Evolutionary conservation across 1,284 basidiomycete genomes (phyloP), one percentile per base, ranked within the genome.

Genomic region (Apiotrichum domesticum): DNA sequence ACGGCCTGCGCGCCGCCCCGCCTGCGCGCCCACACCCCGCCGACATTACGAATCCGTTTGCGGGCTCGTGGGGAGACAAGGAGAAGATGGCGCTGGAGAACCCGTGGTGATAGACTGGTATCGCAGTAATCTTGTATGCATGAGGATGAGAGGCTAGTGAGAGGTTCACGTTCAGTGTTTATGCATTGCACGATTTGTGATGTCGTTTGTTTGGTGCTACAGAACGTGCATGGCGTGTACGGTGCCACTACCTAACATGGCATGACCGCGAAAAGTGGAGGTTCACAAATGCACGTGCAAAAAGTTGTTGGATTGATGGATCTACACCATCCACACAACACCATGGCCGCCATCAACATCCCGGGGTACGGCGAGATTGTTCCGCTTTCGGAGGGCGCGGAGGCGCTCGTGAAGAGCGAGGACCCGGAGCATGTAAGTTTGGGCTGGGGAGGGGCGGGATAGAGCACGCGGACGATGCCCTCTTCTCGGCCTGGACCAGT

Each of bases 341-440:
- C 46, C 7, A 58, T 58, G 57, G 34, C 57, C 0, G 48, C 58
- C 9, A 37, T 61, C 54, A 56, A 51, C 48, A 33, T 61, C 11
- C 54, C 54, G 14, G 60, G 54, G n/a, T 56, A 58, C 56, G 62
- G 62, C 42, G 48, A 42, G 33, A 58, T 63, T 33, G 58, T 58
- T n/a, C 62, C 62, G 15, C 62, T 63, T 15, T 48, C 43, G 35
- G 46, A 45, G 42, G 63, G 68, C n/a, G 66, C 64, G 7, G 77
- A 79, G 52, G 66, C 62, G 9, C 67, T 79, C 43, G 72, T 79
- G 41, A 56, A 54, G 35, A 77, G 75, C 57, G 60, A 72, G 50
- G 78, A 79, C 59, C 78, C 78, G 1, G 71, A 77, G 60, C 78
- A 79, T 63, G 77, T 77, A 50, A 41, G 76, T 66, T 10, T 4